phyloP scores from a whole-genome alignment of 1,284 basidiomycete species.

The Ganoderma lingzhi region DNA sequence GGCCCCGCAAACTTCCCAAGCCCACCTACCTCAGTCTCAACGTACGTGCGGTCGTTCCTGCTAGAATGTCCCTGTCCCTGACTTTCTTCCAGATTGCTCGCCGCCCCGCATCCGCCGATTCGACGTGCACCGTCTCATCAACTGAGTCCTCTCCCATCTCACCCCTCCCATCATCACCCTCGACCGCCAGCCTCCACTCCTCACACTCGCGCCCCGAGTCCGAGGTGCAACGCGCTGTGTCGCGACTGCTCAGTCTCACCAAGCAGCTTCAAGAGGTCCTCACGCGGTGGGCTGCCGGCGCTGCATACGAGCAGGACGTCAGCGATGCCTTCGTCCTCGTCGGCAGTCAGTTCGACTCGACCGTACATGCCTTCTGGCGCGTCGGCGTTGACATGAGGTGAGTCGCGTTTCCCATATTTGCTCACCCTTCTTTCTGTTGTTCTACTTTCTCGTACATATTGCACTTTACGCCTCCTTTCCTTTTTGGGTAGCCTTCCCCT shows the following conservation, averaged over 20 bases:
- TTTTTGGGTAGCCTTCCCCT: constrained; percentile 6
- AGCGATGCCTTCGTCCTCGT: constrained; percentile 93
- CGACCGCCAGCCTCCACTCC: constrained; percentile 15
- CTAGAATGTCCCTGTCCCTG: background rate
- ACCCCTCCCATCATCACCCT: constrained; percentile 21
- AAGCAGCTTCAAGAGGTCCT: constrained; percentile 87
- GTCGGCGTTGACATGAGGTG: constrained; percentile 87
- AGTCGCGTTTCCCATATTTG: constrained; percentile 33
- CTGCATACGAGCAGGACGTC: constrained; percentile 80
- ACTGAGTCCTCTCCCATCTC: constrained; percentile 25
- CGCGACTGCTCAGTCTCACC: constrained; percentile 85
- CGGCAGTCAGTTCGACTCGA: constrained; percentile 93
- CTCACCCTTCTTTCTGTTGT: constrained; percentile 12
- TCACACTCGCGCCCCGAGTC: constrained; percentile 30
- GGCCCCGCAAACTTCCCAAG: constrained; percentile 34
- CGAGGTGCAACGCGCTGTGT: constrained; percentile 76
- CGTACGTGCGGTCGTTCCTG: constrained; percentile 17
- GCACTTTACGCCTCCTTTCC: constrained; percentile 8
- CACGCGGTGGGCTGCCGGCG: constrained; percentile 75
- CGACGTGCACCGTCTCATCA: constrained; percentile 31
- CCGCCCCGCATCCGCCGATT: constrained; percentile 31
- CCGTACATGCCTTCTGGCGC: constrained; percentile 81
- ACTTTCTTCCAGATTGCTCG: constrained; percentile 24
- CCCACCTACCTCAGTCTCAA: constrained; percentile 29
- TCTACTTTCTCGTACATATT: constrained; percentile 16